Evolutionary conservation across 2,329 filamentous ascomycete genomes (phyloP).

Genomic region (Penicillium sp.): DNA sequence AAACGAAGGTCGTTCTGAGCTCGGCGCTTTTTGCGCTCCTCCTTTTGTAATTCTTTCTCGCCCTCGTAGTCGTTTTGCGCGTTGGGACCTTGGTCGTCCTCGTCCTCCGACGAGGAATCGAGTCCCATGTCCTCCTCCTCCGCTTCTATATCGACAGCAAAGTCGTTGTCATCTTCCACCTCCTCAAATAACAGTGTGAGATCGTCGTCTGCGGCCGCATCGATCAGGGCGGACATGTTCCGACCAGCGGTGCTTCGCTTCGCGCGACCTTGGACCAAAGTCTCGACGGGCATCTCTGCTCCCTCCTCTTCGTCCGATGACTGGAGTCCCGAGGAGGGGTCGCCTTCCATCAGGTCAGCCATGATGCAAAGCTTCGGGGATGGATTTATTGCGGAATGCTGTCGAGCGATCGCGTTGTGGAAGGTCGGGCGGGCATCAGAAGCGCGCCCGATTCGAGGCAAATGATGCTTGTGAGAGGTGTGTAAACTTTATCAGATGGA

Average conservation of each 20-base stretch:
- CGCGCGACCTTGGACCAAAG: constrained; percentile 53
- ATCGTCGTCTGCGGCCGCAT: constrained; percentile 72
- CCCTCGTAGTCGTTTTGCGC: constrained; percentile 69
- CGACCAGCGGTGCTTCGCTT: constrained; percentile 82
- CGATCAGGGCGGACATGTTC: constrained; percentile 75
- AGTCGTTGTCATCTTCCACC: constrained; percentile 57
- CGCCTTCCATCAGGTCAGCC: constrained; percentile 28
- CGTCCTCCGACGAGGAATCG: constrained; percentile 82
- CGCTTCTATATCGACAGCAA: constrained; percentile 37
- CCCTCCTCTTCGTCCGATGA: constrained; percentile 26
- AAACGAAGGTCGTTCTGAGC: constrained; percentile 69
- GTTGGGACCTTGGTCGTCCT: constrained; percentile 69
- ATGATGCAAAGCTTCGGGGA: constrained; percentile 9
- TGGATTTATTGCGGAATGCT: neutral
- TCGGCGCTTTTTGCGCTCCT: constrained; percentile 80
- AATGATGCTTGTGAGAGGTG: neutral
- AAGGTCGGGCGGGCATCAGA: constrained; percentile 2
- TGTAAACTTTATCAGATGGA: neutral
- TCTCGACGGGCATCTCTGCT: constrained; percentile 29
- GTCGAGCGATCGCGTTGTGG: neutral
- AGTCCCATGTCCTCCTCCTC: constrained; percentile 76
- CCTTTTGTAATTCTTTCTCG: constrained; percentile 80
- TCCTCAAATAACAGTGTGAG: constrained; percentile 65
- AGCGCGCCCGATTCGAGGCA: neutral
- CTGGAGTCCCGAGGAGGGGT: constrained; percentile 30